Base-by-base conservation (phyloP, 2,329 filamentous ascomycete species). In the Paramyrothecium sp. region DNA sequence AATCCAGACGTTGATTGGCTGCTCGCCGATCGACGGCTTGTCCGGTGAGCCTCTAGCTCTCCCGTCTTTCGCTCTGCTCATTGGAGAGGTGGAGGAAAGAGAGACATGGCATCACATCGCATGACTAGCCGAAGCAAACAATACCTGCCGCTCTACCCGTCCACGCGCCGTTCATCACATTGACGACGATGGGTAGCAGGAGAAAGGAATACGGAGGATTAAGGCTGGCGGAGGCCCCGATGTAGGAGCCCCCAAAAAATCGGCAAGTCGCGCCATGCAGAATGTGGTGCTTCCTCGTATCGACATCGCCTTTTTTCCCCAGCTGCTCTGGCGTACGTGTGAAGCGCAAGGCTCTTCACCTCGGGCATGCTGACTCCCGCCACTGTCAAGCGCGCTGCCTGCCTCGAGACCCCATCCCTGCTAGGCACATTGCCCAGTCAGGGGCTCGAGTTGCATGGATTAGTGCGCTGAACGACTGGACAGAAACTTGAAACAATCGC, bases 401-500 rank as follows among this genome's bases (percentile, higher is more conserved):
- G n/a, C 33, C 33, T 38, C 33, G 16, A 38, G 33, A 8, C 33
- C 33, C 10, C 10, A 38, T 38, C 33, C 33, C 33, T 38, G 33
- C 33, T 38, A 38, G 33, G 33, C 33, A 38, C 16, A 38, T 16
- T 38, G 33, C 8, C 8, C 16, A 16, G 33, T 16, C 33, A 16
- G 16, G 33, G 33, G 16, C 33, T 38, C 8, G 33, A 38, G 33
- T 16, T 16, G 33, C 16, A 16, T 38, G 16, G 33, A 38, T 38
- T 38, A 16, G 33, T 38, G 10, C 16, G 33, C 33, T 38, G 16
- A 38, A 8, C 16, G 33, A 38, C 33, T 16, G 33, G 33, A 38
- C 33, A 38, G 33, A 38, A 48, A 48, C 63, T 68, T 69, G 66
- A 68, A 66, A 67, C 67, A 65, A 63, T 8, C 60, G 55, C 55